Base-by-base conservation (phyloP, 345 rosid species). In the Carallia pectinifolia region DNA sequence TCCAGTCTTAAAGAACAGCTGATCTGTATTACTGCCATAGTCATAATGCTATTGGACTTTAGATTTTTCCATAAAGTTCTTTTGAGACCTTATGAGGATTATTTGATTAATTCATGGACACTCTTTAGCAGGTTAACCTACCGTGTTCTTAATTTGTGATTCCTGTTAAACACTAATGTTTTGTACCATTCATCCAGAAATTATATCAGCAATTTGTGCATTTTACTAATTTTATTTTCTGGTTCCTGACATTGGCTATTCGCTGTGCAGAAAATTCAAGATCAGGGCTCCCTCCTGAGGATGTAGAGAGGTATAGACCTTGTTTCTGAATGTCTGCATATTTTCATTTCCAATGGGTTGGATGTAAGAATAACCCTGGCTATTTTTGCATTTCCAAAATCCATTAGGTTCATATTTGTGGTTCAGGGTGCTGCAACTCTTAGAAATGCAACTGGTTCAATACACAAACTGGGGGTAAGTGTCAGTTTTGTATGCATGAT, bases 381-480 rank as follows among this genome's bases (percentile, higher is more conserved):
- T 77, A 33, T 67, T 53, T 16, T 40, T 59, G 30, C 37, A 60
- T 59, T 67, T 66, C 50, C 12, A 54, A 61, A 61, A 6, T 67
- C 64, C 72, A 44, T 78, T 70, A 87, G 99, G 84, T 83, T 91
- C 74, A 63, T 91, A 70, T 95, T 91, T 17, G 88, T 91, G 78
- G 85, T 90, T 67, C 86, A 87, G 66, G 99, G 99, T 48, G 66
- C 81, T 60, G 89, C 79, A 38, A 79, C 81, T 47, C 86, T 91
- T 31, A 64, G 76, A 62, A 74, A 83, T 77, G 74, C 82, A 70
- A 80, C 87, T 53, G 81, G 87, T 71, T 62, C 70, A 19, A 76
- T 63, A 70, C 83, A 62, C 76, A 62, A 71, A 55, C 73, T 95
- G 80, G 79, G n/a, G 83, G 99, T 87, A 84, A 64, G 77, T 40